phyloP scores from a whole-genome alignment of 352 stramenopile species.

The Aphanomyces invadans region DNA sequence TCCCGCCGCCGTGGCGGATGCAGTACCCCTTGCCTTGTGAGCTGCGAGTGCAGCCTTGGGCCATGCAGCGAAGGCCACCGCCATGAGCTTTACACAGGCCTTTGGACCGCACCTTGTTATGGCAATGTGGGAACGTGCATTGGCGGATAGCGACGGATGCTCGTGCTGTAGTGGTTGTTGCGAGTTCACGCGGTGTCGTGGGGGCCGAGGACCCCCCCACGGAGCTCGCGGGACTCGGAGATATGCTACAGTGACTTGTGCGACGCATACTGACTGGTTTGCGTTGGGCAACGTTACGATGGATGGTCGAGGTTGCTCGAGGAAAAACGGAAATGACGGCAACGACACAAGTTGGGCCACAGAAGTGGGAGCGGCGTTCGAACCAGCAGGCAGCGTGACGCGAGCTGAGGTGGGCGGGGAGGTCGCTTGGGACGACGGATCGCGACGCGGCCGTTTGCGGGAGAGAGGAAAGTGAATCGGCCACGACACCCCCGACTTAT shows the following conservation, averaged over 20 bases:
- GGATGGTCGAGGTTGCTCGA: no score
- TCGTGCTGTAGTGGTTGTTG: neutral
- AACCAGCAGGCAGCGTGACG: no score
- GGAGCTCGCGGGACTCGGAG: neutral
- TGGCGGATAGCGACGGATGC: slow-evolving; percentile 30
- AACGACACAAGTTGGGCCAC: no score
- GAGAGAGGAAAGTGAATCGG: neutral
- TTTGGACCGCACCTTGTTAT: slow-evolving; percentile 79
- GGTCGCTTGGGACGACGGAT: neutral
- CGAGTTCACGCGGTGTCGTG: neutral
- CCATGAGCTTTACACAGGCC: slow-evolving; percentile 79
- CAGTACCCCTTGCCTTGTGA: slow-evolving; percentile 75
- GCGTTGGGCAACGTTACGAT: no score
- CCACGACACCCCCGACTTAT: neutral
- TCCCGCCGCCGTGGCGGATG: slow-evolving; percentile 76
- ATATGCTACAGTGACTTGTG: no score
- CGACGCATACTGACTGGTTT: no score
- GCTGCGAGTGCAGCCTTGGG: slow-evolving; percentile 72
- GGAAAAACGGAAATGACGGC: no score
- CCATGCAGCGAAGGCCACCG: slow-evolving; percentile 66
- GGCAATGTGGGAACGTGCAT: slow-evolving; percentile 75
- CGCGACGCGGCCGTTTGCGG: neutral
- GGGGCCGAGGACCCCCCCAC: neutral
- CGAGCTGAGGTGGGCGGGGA: neutral
- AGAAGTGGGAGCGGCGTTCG: no score